These are phyloP conservation scores for Torulaspora pretoriensis DNA, from an alignment of 1,139 yeast genomes.

Conservation along the genomic window DNA sequence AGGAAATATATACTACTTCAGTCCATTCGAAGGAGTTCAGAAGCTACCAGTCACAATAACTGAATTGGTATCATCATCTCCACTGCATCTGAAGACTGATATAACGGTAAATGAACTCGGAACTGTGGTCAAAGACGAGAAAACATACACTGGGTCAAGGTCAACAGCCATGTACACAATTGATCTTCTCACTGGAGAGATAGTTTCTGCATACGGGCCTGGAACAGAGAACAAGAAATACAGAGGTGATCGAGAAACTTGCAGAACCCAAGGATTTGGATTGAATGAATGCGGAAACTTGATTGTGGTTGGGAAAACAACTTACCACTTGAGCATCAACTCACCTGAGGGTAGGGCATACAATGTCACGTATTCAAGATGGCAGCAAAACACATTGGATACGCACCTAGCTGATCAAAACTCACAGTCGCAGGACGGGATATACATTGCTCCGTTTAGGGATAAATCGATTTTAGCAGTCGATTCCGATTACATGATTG, in stretches of 20 bases:
- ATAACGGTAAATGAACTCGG: constrained; percentile 38
- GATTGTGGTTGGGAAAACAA: constrained; percentile 41
- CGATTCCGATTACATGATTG: constrained; percentile 59
- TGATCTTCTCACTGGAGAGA: constrained; percentile 70
- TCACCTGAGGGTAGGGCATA: constrained; percentile 67
- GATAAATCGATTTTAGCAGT: constrained; percentile 68
- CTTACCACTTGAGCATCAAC: constrained; percentile 57
- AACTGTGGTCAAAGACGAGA: constrained; percentile 61
- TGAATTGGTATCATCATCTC: constrained; percentile 76
- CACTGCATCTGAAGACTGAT: constrained; percentile 54
- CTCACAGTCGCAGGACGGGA: constrained; percentile 57
- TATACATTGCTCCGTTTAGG: constrained; percentile 80
- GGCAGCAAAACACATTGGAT: constrained; percentile 93
- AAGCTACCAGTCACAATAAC: constrained; percentile 78
- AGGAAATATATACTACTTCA: constrained; percentile 82
- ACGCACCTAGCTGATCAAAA: constrained; percentile 54
- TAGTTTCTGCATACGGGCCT: constrained; percentile 67
- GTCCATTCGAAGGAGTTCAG: constrained; percentile 70
- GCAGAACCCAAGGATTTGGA: constrained; percentile 11
- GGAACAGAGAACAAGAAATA: constrained; percentile 29
- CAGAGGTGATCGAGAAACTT: constrained; percentile 14
- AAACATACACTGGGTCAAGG: constrained; percentile 82
- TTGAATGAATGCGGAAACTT: constrained; percentile 27
- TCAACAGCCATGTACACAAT: constrained; percentile 72
- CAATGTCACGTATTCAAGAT: constrained; percentile 83